Conservation (phyloP, 108 stramenopile species). For the Nitzschia sp. region DNA sequence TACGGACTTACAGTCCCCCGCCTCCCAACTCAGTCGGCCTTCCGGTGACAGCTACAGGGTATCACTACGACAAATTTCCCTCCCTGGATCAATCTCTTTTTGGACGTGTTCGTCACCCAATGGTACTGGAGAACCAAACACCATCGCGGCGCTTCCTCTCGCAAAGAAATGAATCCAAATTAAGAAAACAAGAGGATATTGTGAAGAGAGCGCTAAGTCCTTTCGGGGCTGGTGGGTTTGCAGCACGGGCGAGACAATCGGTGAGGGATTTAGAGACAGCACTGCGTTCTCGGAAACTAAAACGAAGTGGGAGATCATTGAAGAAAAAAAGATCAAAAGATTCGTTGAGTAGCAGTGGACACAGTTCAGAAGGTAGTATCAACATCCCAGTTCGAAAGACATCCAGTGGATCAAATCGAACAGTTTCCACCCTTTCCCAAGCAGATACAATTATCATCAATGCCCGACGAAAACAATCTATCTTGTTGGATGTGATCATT, state of each 20-base stretch:
- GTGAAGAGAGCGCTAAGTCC: conserved; percentile 24
- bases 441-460: conserved; percentile 46
- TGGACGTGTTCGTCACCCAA: conserved; percentile 41
- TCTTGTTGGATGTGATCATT: conserved; percentile 38
- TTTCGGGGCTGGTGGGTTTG: conserved; percentile 9
- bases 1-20: conserved; percentile 51
- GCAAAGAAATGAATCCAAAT: conserved; percentile 3
- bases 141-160: neutral
- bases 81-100: conserved; percentile 32
- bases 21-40: conserved; percentile 54
- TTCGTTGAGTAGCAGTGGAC: no score
- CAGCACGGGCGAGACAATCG: conserved; percentile 13
- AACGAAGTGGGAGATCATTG: no score
- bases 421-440: conserved; percentile 21
- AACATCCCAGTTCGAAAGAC: no score
- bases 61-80: conserved; percentile 53
- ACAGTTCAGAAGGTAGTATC: no score
- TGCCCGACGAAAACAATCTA: conserved; percentile 47
- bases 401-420: conserved; percentile 5
- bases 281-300: conserved; percentile 6
- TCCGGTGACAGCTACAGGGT: conserved; percentile 38
- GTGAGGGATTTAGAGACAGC: conserved; percentile 36
- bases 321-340: no score
- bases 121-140: conserved; percentile 25
- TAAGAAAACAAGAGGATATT: conserved; percentile 28